Base-by-base conservation (phyloP, 116 monocot species). In the Dioscorea cayenensis region DNA sequence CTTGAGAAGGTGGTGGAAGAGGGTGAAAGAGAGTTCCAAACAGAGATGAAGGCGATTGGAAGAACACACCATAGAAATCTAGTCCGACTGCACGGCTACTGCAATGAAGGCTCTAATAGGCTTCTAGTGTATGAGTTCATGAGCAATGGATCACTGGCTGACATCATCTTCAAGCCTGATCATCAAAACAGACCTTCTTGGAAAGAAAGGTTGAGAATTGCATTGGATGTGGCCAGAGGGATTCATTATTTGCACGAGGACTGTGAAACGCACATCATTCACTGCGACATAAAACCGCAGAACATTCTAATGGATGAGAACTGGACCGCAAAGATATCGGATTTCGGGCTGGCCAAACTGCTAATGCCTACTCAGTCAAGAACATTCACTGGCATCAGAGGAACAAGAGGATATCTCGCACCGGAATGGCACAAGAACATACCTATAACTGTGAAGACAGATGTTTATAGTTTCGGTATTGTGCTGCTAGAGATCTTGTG, bases 261-360 rank as follows among this genome's bases (percentile, higher is more conserved):
- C 27, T 55, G 49, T 13, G 61, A 62, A 8, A 49, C 28, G 2
- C 74, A 63, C 18, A 75, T 78, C 70, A 78, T 83, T 35, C 83
- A 78, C 59, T 78, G 75, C 19, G 83, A 82, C 49, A 82, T 82
- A 68, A 82, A 82, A 66, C 82, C 82, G 10, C 74, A 82, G 55
- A 82, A 82, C 71, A 83, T 83, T 2, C 67, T 83, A 6, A 58
- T 78, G 62, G 70, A 75, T 14, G 67, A 66, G 12, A 16, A 25
- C 10, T 60, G 38, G 25, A 67, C 48, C 0, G 81, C 67, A 6
- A 83, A 78, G 78, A 75, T 83, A 63, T 49, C 71, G 0, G 74
- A 77, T 51, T 77, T 77, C 49, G 74, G 79, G 25, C 51, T 79
- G 23, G 79, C 74, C 4, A 79, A 79, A 63, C 51, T 79, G 19